Conservation (phyloP, 192 early-diverging fungal species). For the Coemansia erecta region DNA sequence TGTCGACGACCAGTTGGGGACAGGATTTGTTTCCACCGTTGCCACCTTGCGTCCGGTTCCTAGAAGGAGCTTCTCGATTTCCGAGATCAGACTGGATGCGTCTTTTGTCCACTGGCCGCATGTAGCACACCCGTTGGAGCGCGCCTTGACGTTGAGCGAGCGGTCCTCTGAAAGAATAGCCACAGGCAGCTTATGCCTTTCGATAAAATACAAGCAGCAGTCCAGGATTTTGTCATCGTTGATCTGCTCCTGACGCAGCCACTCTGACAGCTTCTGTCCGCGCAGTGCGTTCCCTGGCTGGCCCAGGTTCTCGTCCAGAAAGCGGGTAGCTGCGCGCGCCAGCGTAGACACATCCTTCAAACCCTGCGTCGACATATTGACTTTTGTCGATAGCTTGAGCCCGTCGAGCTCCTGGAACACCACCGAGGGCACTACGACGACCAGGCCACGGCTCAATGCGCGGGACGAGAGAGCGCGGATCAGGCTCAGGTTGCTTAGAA, state of each 20-base stretch:
- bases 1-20: background rate
- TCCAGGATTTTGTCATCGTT: conserved; percentile 47
- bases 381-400: conserved; percentile 18
- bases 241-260: conserved; percentile 18
- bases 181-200: conserved; percentile 25
- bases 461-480: conserved; percentile 11
- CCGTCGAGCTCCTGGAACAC: conserved; percentile 45
- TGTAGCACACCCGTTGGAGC: conserved; percentile 35
- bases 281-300: conserved; percentile 22
- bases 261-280: conserved; percentile 40
- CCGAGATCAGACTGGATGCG: conserved; percentile 13
- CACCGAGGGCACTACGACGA: conserved; percentile 36
- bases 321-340: conserved; percentile 35
- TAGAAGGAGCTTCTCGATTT: conserved; percentile 9
- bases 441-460: conserved; percentile 11
- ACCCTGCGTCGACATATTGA: background rate
- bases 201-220: conserved; percentile 46
- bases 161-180: conserved; percentile 38
- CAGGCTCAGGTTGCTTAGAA: conserved; percentile 30
- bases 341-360: conserved; percentile 5
- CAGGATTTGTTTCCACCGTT: background rate
- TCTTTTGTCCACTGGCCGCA: conserved; percentile 24
- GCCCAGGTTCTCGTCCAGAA: conserved; percentile 24
- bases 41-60: background rate
- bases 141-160: conserved; percentile 38